Evolutionary conservation across 2,329 filamentous ascomycete genomes (phyloP).

Genomic region (Fusarium hostae): DNA sequence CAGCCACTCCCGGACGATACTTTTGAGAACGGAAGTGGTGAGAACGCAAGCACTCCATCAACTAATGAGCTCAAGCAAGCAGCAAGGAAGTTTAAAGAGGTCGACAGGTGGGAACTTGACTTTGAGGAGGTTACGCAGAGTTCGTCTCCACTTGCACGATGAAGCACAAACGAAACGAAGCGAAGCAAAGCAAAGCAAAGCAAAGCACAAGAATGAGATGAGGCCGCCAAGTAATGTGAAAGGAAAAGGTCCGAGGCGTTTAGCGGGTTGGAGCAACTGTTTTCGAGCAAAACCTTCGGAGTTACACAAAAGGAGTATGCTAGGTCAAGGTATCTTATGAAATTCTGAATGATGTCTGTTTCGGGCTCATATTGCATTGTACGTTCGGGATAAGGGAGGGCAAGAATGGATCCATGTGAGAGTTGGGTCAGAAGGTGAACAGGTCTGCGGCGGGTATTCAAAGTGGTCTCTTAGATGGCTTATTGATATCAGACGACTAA

Average conservation of each 20-base stretch:
- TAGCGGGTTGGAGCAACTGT: constrained; percentile 5
- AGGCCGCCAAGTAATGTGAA: not conserved
- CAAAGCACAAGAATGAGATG: not conserved
- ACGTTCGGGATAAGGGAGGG: constrained; percentile 4
- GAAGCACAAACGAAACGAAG: constrained; percentile 13
- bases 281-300: constrained; percentile 21
- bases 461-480: constrained; percentile 8
- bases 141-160: constrained; percentile 65
- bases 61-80: constrained; percentile 68
- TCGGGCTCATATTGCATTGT: constrained; percentile 19
- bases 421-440: constrained; percentile 4
- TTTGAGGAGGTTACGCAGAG: constrained; percentile 72
- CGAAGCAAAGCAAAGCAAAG: not conserved
- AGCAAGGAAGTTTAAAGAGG: constrained; percentile 73
- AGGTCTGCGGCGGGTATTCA: constrained; percentile 1
- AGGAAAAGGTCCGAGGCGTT: constrained; percentile 18
- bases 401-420: not conserved
- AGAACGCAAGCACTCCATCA: constrained; percentile 53
- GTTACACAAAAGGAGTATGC: constrained; percentile 27
- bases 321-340: constrained; percentile 17
- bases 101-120: constrained; percentile 74
- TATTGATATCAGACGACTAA: constrained; percentile 39
- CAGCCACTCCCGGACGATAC: constrained; percentile 59
- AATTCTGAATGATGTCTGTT: constrained; percentile 38
- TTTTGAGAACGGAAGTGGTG: constrained; percentile 49